Base-by-base conservation (phyloP, 1,284 basidiomycete species). In the Puccinia coronata region DNA sequence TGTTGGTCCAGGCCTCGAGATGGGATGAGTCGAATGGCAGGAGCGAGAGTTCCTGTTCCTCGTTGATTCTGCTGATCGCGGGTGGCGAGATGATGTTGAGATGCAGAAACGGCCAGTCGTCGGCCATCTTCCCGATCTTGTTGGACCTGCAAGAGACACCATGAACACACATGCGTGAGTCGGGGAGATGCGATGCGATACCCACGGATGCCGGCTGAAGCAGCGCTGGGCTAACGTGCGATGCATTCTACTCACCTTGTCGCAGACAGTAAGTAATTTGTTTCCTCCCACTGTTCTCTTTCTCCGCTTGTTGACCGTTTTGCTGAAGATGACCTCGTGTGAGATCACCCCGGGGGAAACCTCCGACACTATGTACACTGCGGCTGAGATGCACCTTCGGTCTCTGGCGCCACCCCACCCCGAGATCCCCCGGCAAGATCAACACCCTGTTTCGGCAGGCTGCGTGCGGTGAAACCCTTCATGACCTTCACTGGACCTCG, bases 1-100 rank as follows among this genome's bases (percentile, higher is more conserved):
- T 81, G 47, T 81, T 81, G 23, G 71, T 67, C 79, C 79, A 81
- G 47, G 70, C 71, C 23, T 81, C 79, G 25, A 81, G 70, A 53
- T 81, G 79, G 55, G 70, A 47, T 25, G 69, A 63, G 69, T 74
- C 43, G 71, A 81, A 69, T 49, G 57, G 73, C 14, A 76, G 41
- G 47, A 81, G 57, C n/a, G 78, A 72, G 12, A 72, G 67, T 18
- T 80, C 78, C 51, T 80, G 69, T 8, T 61, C 25, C 3, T 59
- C 55, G n/a, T 36, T 72, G 31, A 34, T 36, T 11, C 43, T 23
- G 53, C 57, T 31, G 31, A 59, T 69, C 16, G 41, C 18, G 49
- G 55, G 65, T 25, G 71, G 71, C 18, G 49, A 69, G 61, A 69
- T 74, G 28, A 74, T 39, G 31, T 81, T 81, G 25, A 81, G 70